A percentile compares a stretch with the other conserved stretches of the same genome.
These are phyloP conservation scores for Arachnopeziza araneosa DNA, from an alignment of 2,329 filamentous ascomycete species.

Conservation along the genomic window DNA sequence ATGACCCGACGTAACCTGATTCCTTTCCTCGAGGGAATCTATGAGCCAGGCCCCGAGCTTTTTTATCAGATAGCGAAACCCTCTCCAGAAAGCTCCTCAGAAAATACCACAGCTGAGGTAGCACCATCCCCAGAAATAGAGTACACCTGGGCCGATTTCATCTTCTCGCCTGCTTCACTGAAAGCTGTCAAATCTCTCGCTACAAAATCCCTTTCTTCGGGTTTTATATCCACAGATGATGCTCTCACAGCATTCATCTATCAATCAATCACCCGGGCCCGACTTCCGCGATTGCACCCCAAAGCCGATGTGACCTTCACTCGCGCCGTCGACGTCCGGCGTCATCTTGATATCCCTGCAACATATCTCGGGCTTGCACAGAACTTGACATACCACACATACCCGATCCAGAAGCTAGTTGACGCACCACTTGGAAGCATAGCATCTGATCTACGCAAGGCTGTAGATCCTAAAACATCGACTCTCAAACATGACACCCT, in stretches of 20 bases:
- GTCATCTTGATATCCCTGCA: neutral
- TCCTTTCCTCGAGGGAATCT: neutral
- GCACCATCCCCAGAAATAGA: neutral
- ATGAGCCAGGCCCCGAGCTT: neutral
- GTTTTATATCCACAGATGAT: neutral
- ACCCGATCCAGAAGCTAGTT: neutral
- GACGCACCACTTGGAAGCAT: neutral
- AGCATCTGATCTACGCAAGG: neutral
- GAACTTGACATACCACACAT: neutral
- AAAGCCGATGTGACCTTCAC: neutral
- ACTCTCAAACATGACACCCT: neutral
- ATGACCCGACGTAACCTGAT: neutral
- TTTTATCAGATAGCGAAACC: neutral
- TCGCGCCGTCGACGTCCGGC: neutral
- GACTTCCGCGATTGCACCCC: neutral
- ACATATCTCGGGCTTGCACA: neutral
- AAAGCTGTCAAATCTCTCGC: neutral
- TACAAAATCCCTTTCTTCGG: neutral
- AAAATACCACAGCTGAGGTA: neutral
- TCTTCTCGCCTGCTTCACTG: neutral
- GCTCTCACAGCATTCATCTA: neutral
- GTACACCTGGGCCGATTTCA: neutral
- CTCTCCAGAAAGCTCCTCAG: neutral
- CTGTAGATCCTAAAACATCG: neutral
- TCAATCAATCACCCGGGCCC: neutral